Percentiles rank a stretch among this genome's conserved stretches.
These are phyloP conservation scores for Botryotinia convoluta DNA, from an alignment of 2,329 filamentous ascomycete species.

Conservation along the genomic window DNA sequence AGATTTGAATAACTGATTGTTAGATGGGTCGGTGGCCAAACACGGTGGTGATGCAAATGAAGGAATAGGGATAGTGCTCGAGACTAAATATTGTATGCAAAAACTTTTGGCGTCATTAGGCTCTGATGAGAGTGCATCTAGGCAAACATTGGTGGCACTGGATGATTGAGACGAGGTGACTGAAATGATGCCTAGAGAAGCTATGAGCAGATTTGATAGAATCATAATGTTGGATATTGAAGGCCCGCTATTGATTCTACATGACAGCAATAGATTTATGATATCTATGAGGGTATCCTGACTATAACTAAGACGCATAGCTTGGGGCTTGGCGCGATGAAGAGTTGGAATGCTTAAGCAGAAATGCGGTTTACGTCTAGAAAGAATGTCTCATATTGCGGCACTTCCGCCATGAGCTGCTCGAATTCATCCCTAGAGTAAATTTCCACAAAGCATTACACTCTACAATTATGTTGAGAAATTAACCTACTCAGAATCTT, in stretches of 20 bases:
- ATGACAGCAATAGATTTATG: not conserved
- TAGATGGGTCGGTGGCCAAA: not conserved
- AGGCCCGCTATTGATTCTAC: not conserved
- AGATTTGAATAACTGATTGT: not conserved
- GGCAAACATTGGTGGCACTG: constrained; percentile 1
- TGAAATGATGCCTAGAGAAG: not conserved
- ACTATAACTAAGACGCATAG: constrained; percentile 5
- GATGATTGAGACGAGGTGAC: not conserved
- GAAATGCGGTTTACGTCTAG: not conserved
- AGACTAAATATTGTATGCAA: not conserved
- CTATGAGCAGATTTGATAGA: not conserved
- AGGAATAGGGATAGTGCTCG: not conserved
- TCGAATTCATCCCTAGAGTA: not conserved
- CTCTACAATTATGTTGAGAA: not conserved
- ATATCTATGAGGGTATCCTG: not conserved
- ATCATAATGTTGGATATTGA: constrained; percentile 3
- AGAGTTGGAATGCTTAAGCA: not conserved
- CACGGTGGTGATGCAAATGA: constrained; percentile 2
- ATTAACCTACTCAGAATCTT: not conserved
- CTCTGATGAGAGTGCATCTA: constrained; percentile 5
- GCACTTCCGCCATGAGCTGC: not conserved
- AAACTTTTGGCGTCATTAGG: not conserved
- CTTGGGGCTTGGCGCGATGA: not conserved
- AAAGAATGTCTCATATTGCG: constrained; percentile 10
- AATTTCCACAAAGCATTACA: not conserved